Base-by-base conservation (phyloP, 73 alveolate species). In the Vitrella brassicaformis region DNA sequence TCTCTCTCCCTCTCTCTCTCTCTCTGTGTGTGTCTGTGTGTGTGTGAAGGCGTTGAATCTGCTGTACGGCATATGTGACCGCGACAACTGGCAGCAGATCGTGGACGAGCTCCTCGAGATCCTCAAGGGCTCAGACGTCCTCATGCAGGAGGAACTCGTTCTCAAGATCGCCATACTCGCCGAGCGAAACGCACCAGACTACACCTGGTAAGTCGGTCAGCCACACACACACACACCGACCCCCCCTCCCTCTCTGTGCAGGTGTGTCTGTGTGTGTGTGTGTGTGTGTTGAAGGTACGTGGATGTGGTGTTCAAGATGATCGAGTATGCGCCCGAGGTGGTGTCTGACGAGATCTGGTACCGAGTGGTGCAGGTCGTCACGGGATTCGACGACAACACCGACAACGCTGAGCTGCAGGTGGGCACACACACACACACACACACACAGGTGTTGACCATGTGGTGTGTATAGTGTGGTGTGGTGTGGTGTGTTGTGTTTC, bases 121-220 rank as follows among this genome's bases (percentile, higher is more conserved):
- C 81, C 83, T 94, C 65, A 86, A 90, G 66, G 95, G 87, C 72
- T 86, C 86, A 69, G 98, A 93, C 79, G 90, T 88, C 47, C 87
- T 87, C 66, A 14, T 29, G 68, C 68, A 25, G 72, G 96, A 94
- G 89, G 98, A 94, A 85, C 80, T 94, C 47, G 96, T 94, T 27
- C 89, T 94, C 45, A 94, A 94, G 85, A 89, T 94, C n/a, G 98
- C 98, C 67, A 91, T 94, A 72, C 76, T 94, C 79, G 94, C 97
- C 10, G 98, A 94, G 87, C 87, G 87, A 80, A 91, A 84, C 78
- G 98, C 98, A n/a, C 90, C 88, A 45, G 91, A 94, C 85, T 88
- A 90, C 75, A 84, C 87, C 75, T 94, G 98, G 98, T 39, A 4
- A 14, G 56, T 39, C 56, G 56, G 56, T 39, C 56, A 39, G 56